Conservation (phyloP, 495 filamentous ascomycete genomes). For the Neurospora intermedia region DNA sequence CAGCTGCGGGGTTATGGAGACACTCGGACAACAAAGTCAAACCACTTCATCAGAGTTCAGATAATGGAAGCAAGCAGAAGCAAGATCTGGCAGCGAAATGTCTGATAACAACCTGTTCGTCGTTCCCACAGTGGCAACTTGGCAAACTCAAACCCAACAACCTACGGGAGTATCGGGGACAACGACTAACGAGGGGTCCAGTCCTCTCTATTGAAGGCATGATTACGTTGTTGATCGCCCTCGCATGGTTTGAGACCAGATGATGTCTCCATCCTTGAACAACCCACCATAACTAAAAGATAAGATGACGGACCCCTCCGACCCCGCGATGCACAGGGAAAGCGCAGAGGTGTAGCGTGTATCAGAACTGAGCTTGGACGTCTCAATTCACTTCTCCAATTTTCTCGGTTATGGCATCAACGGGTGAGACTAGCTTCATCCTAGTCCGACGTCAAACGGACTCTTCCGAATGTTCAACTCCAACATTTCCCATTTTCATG, state of each 20-base stretch:
- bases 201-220: neutral
- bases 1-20: neutral
- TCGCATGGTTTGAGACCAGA: neutral
- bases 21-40: neutral
- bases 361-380: neutral
- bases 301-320: neutral
- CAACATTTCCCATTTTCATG: neutral
- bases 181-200: too few species aligned
- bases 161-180: too few species aligned
- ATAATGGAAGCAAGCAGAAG: neutral
- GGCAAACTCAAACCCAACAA: neutral
- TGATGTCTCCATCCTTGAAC: neutral
- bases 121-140: neutral
- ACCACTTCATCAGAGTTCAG: neutral
- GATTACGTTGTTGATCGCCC: neutral
- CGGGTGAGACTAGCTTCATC: neutral
- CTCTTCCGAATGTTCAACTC: neutral
- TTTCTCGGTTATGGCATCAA: neutral
- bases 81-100: neutral
- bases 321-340: neutral
- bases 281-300: neutral
- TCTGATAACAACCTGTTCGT: neutral
- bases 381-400: neutral
- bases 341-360: neutral
- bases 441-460: neutral